These are phyloP conservation scores for Backusella macrospora DNA, from an alignment of 192 early-diverging fungal species.

Conservation along the genomic window DNA sequence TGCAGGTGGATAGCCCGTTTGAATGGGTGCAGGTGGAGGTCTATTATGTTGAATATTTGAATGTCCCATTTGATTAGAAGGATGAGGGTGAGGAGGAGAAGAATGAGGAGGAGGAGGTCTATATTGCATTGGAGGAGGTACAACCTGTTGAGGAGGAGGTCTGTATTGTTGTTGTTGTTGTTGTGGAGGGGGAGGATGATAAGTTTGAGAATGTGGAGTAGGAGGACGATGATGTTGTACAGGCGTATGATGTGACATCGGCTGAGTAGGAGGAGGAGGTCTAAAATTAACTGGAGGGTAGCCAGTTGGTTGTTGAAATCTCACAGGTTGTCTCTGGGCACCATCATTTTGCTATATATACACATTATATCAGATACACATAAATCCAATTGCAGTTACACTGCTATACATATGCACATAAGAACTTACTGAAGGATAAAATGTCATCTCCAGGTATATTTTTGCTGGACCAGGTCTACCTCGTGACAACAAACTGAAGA, in stretches of 20 bases:
- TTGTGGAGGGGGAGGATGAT: not conserved
- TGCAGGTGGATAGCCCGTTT: not conserved
- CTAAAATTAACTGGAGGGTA: not conserved
- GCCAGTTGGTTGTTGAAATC: not conserved
- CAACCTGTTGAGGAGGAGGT: conserved; percentile 2
- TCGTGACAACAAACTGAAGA: not conserved
- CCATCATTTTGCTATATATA: not conserved
- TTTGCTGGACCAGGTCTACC: not conserved
- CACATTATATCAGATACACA: not conserved
- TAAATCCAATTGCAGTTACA: not conserved
- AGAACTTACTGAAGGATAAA: conserved; percentile 14
- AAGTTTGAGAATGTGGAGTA: not conserved
- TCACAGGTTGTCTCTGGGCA: conserved; percentile 1
- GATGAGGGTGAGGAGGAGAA: not conserved
- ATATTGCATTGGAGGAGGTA: conserved; percentile 13
- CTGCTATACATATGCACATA: not conserved
- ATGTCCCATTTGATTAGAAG: not conserved
- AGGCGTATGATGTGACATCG: conserved; percentile 26
- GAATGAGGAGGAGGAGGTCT: not conserved
- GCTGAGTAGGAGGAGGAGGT: conserved; percentile 5
- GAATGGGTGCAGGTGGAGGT: not conserved
- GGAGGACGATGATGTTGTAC: conserved; percentile 4
- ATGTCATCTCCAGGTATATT: conserved; percentile 16
- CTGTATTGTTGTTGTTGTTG: not conserved
- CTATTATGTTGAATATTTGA: not conserved